Percentiles rank a stretch among this genome's conserved stretches.
Conservation (phyloP, 371 early-diverging fungal genomes). For the Chytridium lagenaria region DNA sequence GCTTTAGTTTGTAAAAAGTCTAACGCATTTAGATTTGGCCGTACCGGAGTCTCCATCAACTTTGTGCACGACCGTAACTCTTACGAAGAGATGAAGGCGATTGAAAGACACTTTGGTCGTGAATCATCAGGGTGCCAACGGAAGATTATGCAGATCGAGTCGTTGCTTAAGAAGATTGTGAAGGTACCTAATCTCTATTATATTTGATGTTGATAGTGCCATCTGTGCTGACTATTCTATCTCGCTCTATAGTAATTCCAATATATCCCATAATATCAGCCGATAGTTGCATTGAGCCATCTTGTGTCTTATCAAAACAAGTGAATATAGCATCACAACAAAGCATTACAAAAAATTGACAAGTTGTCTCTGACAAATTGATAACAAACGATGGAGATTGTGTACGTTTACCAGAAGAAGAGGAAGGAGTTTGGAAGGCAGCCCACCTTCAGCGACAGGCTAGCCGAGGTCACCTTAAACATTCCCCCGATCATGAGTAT, state of each 20-base stretch:
- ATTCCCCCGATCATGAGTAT: conserved; percentile 55
- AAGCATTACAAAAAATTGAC: too few relatives aligned
- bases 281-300: neutral
- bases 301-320: too few relatives aligned
- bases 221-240: neutral
- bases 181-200: conserved; percentile 12
- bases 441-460: conserved; percentile 50
- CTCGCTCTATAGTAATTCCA: too few relatives aligned
- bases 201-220: neutral
- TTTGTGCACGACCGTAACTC: conserved; percentile 84
- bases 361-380: neutral
- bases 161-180: conserved; percentile 74
- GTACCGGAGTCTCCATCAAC: conserved; percentile 95
- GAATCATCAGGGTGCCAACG: conserved; percentile 76
- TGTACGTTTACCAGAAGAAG: conserved; percentile 64
- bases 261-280: too few relatives aligned
- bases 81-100: conserved; percentile 73
- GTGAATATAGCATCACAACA: too few relatives aligned
- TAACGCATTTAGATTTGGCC: conserved; percentile 74
- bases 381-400: conserved; percentile 57
- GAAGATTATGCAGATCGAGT: conserved; percentile 83
- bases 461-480: conserved; percentile 41
- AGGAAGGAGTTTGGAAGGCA: conserved; percentile 64
- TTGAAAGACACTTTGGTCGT: conserved; percentile 77
- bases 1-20: too few relatives aligned